phyloP scores from a whole-genome alignment of 2,329 filamentous ascomycete species.

The Orbilia quercus region DNA sequence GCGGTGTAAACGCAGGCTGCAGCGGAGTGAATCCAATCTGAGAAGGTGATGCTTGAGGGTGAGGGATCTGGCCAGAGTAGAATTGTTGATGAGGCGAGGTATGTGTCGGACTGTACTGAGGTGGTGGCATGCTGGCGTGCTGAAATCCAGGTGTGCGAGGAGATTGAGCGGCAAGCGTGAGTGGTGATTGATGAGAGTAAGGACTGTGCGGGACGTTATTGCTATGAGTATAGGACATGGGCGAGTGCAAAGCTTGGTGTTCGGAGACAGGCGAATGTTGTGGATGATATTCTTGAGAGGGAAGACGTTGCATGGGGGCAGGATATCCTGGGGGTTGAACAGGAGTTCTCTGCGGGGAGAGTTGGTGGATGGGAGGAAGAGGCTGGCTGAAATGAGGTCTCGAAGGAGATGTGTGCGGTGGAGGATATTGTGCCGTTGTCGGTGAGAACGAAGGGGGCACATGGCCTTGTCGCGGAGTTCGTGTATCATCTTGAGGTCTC shows the following conservation, averaged over 20 bases:
- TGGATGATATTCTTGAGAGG: conserved; percentile 45
- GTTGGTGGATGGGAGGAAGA: conserved; percentile 45
- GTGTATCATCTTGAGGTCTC: conserved; percentile 25
- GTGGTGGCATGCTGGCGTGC: conserved; percentile 50
- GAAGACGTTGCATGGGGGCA: conserved; percentile 43
- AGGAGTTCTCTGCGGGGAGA: conserved; percentile 41
- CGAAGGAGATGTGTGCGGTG: conserved; percentile 31
- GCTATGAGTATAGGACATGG: conserved; percentile 33
- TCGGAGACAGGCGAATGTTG: conserved; percentile 47
- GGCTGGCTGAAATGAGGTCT: conserved; percentile 31
- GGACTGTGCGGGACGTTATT: conserved; percentile 40
- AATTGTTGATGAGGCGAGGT: conserved; percentile 19
- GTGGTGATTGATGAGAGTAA: conserved; percentile 29
- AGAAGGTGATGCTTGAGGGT: conserved; percentile 27
- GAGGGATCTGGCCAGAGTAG: conserved; percentile 28
- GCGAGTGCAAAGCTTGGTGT: conserved; percentile 42
- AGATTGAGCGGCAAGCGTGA: conserved; percentile 24
- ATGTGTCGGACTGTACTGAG: conserved; percentile 52
- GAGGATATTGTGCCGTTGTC: conserved; percentile 40
- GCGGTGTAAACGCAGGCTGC: conserved; percentile 40
- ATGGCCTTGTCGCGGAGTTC: conserved; percentile 34
- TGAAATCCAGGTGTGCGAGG: conserved; percentile 44
- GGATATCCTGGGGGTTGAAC: conserved; percentile 47
- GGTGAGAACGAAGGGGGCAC: conserved; percentile 40
- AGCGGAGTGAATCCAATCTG: conserved; percentile 28